phyloP scores from a whole-genome alignment of 371 early-diverging fungal species.

The Mortierella sp. region DNA sequence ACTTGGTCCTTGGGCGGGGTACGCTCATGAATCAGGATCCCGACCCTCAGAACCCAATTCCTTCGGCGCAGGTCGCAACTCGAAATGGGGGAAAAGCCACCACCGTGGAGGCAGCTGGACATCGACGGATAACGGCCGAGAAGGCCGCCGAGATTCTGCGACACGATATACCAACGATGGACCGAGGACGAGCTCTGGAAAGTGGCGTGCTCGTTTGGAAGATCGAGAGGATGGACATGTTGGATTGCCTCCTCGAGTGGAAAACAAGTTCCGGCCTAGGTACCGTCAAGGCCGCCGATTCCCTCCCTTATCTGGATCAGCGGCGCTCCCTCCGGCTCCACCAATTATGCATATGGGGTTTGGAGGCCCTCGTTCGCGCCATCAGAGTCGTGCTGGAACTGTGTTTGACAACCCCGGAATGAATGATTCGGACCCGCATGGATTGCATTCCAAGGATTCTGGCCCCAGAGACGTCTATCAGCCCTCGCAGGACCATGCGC shows the following conservation, averaged over 20 bases:
- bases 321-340: conserved; percentile 36
- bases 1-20: conserved; percentile 15
- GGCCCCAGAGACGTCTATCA: neutral
- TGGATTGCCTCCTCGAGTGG: conserved; percentile 52
- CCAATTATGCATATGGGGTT: conserved; percentile 14
- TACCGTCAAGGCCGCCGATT: conserved; percentile 42
- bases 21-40: conserved; percentile 8
- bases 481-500: conserved; percentile 11
- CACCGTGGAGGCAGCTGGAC: conserved; percentile 54
- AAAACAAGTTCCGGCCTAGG: conserved; percentile 54
- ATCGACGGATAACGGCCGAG: conserved; percentile 40
- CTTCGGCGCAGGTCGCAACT: neutral
- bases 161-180: conserved; percentile 9
- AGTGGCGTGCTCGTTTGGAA: conserved; percentile 22
- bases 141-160: conserved; percentile 13
- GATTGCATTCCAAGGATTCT: neutral
- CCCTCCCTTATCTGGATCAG: conserved; percentile 1
- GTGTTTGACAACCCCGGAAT: conserved; percentile 19
- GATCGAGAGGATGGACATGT: conserved; percentile 38
- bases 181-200: conserved; percentile 17
- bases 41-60: conserved; percentile 11
- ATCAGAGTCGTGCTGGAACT: conserved; percentile 44
- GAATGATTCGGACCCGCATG: conserved; percentile 1
- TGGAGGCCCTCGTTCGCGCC: conserved; percentile 35
- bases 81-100: conserved; percentile 32